Evolutionary conservation across 2,329 filamentous ascomycete species (phyloP).

Genomic region (Clarireedia monteithiana): DNA sequence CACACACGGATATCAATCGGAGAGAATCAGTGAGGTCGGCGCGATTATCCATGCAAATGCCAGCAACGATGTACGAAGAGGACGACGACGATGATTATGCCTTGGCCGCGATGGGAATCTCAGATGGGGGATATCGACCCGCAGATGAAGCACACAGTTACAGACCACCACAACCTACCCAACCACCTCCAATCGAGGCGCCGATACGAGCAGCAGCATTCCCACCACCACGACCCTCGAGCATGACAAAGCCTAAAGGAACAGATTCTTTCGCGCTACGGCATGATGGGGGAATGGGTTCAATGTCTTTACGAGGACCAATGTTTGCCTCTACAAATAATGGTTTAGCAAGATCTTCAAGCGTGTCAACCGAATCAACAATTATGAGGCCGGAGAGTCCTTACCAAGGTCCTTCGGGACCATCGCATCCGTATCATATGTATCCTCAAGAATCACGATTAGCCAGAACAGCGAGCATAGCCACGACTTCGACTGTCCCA

Average conservation of each 20-base stretch:
- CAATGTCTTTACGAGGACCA: conserved; percentile 17
- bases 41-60: conserved; percentile 30
- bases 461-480: conserved; percentile 50
- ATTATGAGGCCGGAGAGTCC: conserved; percentile 39
- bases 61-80: conserved; percentile 26
- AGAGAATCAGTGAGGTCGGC: conserved; percentile 35
- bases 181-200: conserved; percentile 18
- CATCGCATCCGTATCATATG: conserved; percentile 78
- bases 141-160: conserved; percentile 14
- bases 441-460: conserved; percentile 68
- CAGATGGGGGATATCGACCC: conserved; percentile 4
- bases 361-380: conserved; percentile 20
- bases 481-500: conserved; percentile 62
- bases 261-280: conserved; percentile 44
- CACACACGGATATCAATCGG: conserved; percentile 33
- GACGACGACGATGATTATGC: conserved; percentile 41
- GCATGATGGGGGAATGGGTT: conserved; percentile 40
- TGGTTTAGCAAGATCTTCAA: conserved; percentile 21
- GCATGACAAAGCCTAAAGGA: conserved; percentile 45
- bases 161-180: conserved; percentile 16
- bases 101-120: conserved; percentile 40
- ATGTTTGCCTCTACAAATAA: conserved; percentile 9
- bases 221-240: conserved; percentile 40
- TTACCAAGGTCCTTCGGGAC: conserved; percentile 54
- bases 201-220: conserved; percentile 17